Percentiles rank a stretch among this genome's conserved stretches.
Conservation (phyloP, 1,284 basidiomycete genomes). For the Porogramme epimiltina region DNA sequence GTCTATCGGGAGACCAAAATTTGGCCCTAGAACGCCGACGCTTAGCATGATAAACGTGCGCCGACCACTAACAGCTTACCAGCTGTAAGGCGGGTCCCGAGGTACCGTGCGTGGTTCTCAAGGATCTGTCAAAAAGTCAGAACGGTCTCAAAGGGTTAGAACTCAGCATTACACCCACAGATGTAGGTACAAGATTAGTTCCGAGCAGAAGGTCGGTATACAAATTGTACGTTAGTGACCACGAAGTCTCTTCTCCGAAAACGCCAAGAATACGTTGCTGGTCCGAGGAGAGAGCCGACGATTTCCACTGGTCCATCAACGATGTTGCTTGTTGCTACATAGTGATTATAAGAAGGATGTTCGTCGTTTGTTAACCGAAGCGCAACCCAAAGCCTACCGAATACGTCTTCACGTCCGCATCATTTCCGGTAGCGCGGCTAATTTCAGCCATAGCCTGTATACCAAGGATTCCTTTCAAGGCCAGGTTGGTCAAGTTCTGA, state of each 20-base stretch:
- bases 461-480: slow-evolving; percentile 77
- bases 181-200: slow-evolving; percentile 36
- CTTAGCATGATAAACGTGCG: background rate
- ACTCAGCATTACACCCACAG: background rate
- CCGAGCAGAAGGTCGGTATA: slow-evolving; percentile 64
- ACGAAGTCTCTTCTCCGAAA: slow-evolving; percentile 52
- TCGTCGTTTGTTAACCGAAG: no score
- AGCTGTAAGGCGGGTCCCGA: background rate
- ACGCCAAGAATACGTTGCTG: slow-evolving; percentile 37
- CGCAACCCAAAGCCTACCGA: slow-evolving; percentile 39
- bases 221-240: slow-evolving; percentile 69
- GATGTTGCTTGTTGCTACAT: slow-evolving; percentile 17
- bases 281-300: slow-evolving; percentile 36
- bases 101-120: background rate
- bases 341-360: background rate
- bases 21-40: background rate
- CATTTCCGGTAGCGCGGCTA: slow-evolving; percentile 51
- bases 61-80: background rate
- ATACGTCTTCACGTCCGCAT: slow-evolving; percentile 52
- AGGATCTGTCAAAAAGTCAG: background rate
- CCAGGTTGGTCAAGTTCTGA: slow-evolving; percentile 57
- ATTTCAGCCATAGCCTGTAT: slow-evolving; percentile 72
- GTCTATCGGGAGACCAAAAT: background rate
- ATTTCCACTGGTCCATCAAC: slow-evolving; percentile 26
- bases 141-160: no score